Conservation (phyloP, 192 early-diverging fungal species). For the Phycomyces blakesleeanus region DNA sequence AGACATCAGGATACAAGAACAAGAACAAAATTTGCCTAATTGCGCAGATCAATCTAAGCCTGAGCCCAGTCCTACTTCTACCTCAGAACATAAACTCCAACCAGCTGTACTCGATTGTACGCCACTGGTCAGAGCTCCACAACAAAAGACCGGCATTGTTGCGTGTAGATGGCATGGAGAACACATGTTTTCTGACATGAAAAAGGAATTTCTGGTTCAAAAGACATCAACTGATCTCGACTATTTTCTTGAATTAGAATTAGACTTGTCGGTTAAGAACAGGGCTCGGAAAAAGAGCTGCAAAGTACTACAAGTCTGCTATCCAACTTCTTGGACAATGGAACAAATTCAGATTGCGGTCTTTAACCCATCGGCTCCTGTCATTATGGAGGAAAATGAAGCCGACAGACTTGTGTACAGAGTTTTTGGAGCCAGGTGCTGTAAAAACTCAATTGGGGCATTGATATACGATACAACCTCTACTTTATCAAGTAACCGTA, state of each 20-base stretch:
- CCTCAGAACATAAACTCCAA: too few species aligned
- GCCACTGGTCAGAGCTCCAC: too few species aligned
- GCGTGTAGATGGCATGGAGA: not conserved
- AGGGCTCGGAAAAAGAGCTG: not conserved
- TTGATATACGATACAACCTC: not conserved
- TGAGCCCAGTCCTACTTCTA: too few species aligned
- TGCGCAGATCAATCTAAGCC: too few species aligned
- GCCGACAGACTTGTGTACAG: not conserved
- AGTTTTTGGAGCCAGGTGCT: not conserved
- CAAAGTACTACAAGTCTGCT: not conserved
- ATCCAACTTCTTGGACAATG: not conserved
- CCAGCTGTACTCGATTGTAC: too few species aligned
- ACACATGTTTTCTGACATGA: not conserved
- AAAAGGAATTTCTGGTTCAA: not conserved
- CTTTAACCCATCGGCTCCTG: not conserved
- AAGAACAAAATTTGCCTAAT: too few species aligned
- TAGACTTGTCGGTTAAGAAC: not conserved
- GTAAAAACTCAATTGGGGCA: not conserved
- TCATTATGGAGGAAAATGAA: not conserved
- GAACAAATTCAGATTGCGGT: not conserved
- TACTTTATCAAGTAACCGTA: too few species aligned
- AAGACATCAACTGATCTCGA: not conserved
- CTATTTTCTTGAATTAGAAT: not conserved
- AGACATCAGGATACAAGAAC: too few species aligned
- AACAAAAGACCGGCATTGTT: not conserved